Conservation (phyloP, 441 rosid species). For the Daphne laureola region DNA sequence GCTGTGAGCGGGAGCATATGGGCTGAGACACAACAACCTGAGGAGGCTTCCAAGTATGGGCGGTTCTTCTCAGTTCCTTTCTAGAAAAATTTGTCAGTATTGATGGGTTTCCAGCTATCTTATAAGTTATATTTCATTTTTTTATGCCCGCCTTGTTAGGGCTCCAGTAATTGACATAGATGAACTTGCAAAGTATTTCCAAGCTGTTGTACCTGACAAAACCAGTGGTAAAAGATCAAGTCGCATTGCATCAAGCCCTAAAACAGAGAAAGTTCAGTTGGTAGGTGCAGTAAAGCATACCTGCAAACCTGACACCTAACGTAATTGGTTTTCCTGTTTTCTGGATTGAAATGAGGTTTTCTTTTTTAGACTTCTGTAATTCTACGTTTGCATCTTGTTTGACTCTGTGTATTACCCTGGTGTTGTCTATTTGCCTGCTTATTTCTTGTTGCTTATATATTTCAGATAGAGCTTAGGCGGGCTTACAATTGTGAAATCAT, state of each 20-base stretch:
- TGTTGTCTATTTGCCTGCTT: conserved; percentile 11
- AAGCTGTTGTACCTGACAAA: conserved; percentile 53
- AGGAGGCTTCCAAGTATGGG: conserved; percentile 66
- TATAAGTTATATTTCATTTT: background rate
- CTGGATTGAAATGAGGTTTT: conserved; percentile 7
- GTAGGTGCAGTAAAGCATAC: conserved; percentile 32
- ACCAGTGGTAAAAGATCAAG: conserved; percentile 39
- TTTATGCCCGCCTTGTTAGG: conserved; percentile 30
- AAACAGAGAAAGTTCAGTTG: conserved; percentile 89
- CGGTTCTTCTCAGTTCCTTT: conserved; percentile 7
- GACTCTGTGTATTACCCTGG: conserved; percentile 8
- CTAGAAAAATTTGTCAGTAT: conserved; percentile 1
- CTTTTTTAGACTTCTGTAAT: conserved; percentile 8
- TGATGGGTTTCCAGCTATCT: background rate
- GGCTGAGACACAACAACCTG: conserved; percentile 86
- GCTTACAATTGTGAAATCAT: conserved; percentile 98
- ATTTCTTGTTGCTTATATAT: conserved; percentile 31
- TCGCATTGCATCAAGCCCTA: conserved; percentile 41
- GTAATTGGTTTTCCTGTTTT: background rate
- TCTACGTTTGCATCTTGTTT: background rate
- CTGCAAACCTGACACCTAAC: background rate
- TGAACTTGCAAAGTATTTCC: conserved; percentile 90
- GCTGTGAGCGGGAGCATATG: conserved; percentile 92
- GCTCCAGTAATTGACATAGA: conserved; percentile 83
- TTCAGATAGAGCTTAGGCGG: conserved; percentile 95